Base-by-base conservation (phyloP, 495 filamentous ascomycete species). In the Aspergillus haitiensis region DNA sequence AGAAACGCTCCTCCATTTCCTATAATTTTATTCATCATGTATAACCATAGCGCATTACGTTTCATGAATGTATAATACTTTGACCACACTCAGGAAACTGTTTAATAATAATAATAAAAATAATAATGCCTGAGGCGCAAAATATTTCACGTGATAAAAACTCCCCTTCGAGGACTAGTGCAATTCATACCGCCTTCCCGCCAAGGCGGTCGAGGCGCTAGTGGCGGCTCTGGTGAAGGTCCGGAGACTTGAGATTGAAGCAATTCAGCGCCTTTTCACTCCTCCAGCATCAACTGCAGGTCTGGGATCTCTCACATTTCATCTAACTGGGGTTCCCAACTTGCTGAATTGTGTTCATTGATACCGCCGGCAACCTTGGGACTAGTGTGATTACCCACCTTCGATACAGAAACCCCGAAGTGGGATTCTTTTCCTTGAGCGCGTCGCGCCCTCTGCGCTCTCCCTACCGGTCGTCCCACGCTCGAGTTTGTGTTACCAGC, bases 1-100 rank as follows among this genome's bases (percentile, higher is more conserved):
- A 37, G 75, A 71, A 52, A 86, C 88, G 7, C 71, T 93, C 48
- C 71, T 88, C 52, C 75, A 82, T 55, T 88, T 87, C 65, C 62
- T 88, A 57, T 76, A 73, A 70, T 42, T n/a, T 44, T 18, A 36
- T 42, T 10, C 44, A 61, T 27, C 21, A 15, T 47, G 15, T 52
- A 45, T 16, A 47, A 53, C 27, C 21, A 45, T 11, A 51, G 12
- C 7, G 7, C 11, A 31, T 31, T 31, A 51, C 34, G 21, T 13
- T 51, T 11, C 27, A 32, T 50, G 21, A 13, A 50, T 51, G 7
- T 51, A 50, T 51, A 51, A 47, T 16, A 18, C 44, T 47, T 18
- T 47, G 5, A 6, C 16, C 44, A 18, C 44, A 8, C 16, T n/a
- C 44, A 47, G 44, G 21, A 47, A 16, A 15, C 4, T 21, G n/a